Conservation (phyloP, 2,329 filamentous ascomycete genomes). For the Botrytis deweyae region DNA sequence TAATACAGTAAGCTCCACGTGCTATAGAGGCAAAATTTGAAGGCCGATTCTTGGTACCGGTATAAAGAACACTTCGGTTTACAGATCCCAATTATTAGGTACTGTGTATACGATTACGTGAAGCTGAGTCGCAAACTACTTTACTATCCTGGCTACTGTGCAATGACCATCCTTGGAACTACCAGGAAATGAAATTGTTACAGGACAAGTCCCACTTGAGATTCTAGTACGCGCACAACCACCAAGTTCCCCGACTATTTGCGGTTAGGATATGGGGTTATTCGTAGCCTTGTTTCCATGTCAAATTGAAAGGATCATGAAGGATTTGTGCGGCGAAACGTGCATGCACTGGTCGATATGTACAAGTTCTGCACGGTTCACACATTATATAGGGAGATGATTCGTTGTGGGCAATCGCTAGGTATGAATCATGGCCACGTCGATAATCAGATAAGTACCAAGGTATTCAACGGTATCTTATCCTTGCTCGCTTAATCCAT, state of each 20-base stretch:
- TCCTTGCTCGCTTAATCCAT: background rate
- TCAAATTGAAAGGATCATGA: constrained; percentile 6
- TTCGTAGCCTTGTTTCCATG: background rate
- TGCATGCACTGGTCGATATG: background rate
- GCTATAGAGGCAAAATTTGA: background rate
- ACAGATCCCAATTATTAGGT: background rate
- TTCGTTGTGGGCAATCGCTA: background rate
- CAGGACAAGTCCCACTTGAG: background rate
- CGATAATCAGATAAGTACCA: constrained; percentile 17
- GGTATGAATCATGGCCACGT: constrained; percentile 11
- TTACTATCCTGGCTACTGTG: background rate
- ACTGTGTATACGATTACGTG: background rate
- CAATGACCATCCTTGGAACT: background rate
- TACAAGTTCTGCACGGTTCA: background rate
- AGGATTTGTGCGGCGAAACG: constrained; percentile 9
- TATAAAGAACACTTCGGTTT: background rate
- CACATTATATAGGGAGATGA: background rate
- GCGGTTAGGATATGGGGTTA: constrained; percentile 6
- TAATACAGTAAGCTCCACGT: constrained; percentile 2
- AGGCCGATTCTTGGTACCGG: background rate
- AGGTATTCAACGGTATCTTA: background rate
- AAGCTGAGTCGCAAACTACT: background rate
- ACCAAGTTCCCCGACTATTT: background rate
- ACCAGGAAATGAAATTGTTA: background rate
- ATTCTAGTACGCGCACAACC: background rate